Evolutionary conservation across 1,139 yeast genomes (phyloP), one percentile per base, ranked within the genome.

Genomic region (Blastobotrys elegans): DNA sequence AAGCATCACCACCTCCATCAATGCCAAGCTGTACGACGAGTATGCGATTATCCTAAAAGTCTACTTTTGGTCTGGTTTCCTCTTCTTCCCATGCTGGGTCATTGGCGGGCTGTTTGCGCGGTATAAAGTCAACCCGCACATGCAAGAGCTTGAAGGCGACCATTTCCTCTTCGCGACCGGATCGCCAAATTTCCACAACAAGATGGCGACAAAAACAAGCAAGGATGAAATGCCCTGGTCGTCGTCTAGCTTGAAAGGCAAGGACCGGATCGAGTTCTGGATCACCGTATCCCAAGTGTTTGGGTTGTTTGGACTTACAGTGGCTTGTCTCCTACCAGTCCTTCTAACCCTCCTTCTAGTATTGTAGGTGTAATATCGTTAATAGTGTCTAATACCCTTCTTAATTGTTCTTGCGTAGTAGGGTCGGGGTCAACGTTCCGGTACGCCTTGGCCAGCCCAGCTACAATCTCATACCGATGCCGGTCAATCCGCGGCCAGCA

Each of bases 381-480:
- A 11, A 53, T 30, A 13, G 43, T 33, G 30, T 18, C 11, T 11
- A 50, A 26, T 13, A 50, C 46, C 3, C 40, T 38, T 24, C 24
- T 46, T 14, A 22, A n/a, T 26, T 35, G 31, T 35, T 24, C 31
- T 21, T 18, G 21, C 3, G 11, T 10, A 13, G 4, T 16, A 7
- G 22, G 14, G 14, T 18, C 24, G 18, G 4, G 11, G 7, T 41
- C 49, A 5, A 53, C 30, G 6, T 53, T 42, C 16, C 47, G 47
- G 50, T 47, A 56, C 26, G 60, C 54, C 36, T 64, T 60, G 0
- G 63, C 55, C 36, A 70, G 52, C 36, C 69, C 70, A 0, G 66
- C 67, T 33, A 69, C 39, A 1, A 71, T 49, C 42, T 68, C 72
- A 47, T 58, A 68, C 27, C 61, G 56, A 53, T 70, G 67, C 0